Evolutionary conservation across 768 basidiomycete genomes (phyloP), one percentile per base, ranked within the genome.

Genomic region (Xerocomus potaroensis): DNA sequence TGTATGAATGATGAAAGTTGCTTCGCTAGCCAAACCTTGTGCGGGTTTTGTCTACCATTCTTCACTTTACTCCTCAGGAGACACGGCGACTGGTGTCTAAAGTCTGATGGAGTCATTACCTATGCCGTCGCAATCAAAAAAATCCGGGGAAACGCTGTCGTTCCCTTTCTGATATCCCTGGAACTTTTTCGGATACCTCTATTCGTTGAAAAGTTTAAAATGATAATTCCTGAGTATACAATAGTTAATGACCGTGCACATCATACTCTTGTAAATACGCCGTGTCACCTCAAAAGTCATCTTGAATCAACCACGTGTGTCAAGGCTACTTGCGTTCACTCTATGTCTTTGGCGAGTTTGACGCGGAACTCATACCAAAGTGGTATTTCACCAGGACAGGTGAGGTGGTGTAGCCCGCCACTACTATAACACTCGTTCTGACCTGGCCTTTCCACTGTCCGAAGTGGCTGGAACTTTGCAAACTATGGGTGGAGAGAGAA

Each of bases 31-130:
- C 92, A 0, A 90, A 92, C 57, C 81, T 99, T 26, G 82, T 98
- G 22, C 79, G 86, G 45, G 94, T 99, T 3, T 64, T 98, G 34
- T 92, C 92, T 1, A 92, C 91, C 31, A 92, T 98, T 40, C 67
- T 98, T 31, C 87, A 81, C 32, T 98, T 99, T 59, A 98, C 95
- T 1, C 95, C 95, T 2, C 89, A 94, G 58, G 95, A 98, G 65
- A 90, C 91, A 4, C 76, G 95, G 23, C 73, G 94, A 36, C 72
- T 98, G 31, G 79, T 93, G 48, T 83, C 94, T 8, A 96, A 94
- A 72, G 86, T 93, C 26, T 86, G 68, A 63, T 30, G 14, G 18
- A 26, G 19, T 26, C 37, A 29, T 53, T 49, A 45, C 29, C 27
- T 27, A 10, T 16, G 5, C 18, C 19, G 21, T 33, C 16, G 23